phyloP scores from a whole-genome alignment of 345 rosid species.

The Fremontodendron californicum region DNA sequence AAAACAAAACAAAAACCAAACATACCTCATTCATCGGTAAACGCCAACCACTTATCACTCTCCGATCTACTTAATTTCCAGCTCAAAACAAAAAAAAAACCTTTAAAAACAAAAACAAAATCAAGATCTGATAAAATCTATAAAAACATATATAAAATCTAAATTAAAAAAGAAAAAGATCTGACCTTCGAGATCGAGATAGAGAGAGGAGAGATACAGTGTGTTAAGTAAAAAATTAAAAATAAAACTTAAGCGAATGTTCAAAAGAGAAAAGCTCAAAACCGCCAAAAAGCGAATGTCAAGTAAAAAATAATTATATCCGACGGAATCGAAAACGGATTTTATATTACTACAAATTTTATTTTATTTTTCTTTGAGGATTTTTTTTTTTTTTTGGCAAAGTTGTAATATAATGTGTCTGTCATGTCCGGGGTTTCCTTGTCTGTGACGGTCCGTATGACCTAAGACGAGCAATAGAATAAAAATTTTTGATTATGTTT shows the following conservation, averaged over 20 bases:
- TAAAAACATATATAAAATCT: neutral
- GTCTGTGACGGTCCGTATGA: neutral
- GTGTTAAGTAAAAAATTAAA: neutral
- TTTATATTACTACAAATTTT: neutral
- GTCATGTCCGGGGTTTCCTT: slow-evolving; percentile 31
- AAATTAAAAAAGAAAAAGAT: neutral
- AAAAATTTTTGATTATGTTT: neutral
- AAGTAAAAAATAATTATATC: neutral
- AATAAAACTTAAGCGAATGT: slow-evolving; percentile 31
- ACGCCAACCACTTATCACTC: slow-evolving; percentile 12
- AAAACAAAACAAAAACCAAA: neutral
- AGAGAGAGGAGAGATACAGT: neutral
- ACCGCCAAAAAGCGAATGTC: slow-evolving; percentile 31
- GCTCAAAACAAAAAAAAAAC: slow-evolving; percentile 1
- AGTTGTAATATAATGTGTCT: slow-evolving; percentile 5
- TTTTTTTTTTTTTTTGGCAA: neutral
- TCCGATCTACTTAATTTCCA: slow-evolving; percentile 13
- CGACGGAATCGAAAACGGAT: slow-evolving; percentile 36
- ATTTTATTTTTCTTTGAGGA: neutral
- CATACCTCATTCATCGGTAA: slow-evolving; percentile 35
- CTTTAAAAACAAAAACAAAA: neutral
- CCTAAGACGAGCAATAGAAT: neutral
- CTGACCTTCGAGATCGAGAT: slow-evolving; percentile 12
- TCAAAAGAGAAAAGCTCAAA: slow-evolving; percentile 31
- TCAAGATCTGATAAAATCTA: slow-evolving; percentile 12